Evolutionary conservation across 1,139 yeast species (phyloP), one percentile per base, ranked within the genome.

Genomic region (Saccharomycopsis hybrid): DNA sequence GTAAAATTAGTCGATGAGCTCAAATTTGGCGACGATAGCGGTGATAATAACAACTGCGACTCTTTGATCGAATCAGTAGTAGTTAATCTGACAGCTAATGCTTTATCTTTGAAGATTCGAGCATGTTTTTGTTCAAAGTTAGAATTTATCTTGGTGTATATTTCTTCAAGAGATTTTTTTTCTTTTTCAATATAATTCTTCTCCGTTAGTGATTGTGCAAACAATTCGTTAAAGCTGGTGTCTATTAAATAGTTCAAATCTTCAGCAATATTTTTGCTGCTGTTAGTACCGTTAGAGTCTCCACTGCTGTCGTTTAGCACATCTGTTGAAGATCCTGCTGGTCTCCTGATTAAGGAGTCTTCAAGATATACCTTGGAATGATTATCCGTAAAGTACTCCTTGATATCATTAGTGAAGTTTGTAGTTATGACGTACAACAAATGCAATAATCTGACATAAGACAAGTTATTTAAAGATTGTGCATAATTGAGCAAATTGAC

Each of bases 381-480:
- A 27, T 51, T 50, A 2, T 55, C 51, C 47, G 62, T 64, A 50
- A 69, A 78, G 50, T 76, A 77, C 9, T 78, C 81, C 58, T 85
- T 83, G 53, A 90, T 69, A 52, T 79, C 80, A 54, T 77, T 77
- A 1, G 86, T 81, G 59, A 85, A 77, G 41, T 75, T 78, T n/a
- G 80, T 78, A 2, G 85, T 71, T 43, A 78, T 66, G 0, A 76
- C 73, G 61, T 80, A 84, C 30, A 85, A 69, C 1, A 81, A 71
- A 65, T 87, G 89, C 39, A 92, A 67, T 1, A 85, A 74, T 59
- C 97, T 75, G 5, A 89, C 80, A 62, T 85, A 90, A 0, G 96
- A 88, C 52, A 92, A 68, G 1, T 80, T 72, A 29, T 88, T 78
- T 5, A 78, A 71, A 1, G 83, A 73, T 50, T 80, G 76, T 0